These are phyloP conservation scores for Geum urbanum DNA, from an alignment of 306 rosid species.

Conservation along the genomic window DNA sequence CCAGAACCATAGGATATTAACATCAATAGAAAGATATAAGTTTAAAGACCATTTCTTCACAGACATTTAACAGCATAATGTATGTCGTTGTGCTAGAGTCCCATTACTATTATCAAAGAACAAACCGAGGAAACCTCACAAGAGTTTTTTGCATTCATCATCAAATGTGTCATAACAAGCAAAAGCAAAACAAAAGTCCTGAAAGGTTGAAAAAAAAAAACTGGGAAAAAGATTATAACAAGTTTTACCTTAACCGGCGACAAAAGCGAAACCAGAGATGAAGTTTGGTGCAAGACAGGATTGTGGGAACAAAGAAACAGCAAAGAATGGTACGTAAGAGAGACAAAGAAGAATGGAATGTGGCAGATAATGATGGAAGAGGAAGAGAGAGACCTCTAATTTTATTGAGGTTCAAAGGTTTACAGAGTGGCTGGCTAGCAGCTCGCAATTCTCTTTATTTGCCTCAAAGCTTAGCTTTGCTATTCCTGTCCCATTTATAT, in stretches of 20 bases:
- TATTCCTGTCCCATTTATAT: constrained; percentile 42
- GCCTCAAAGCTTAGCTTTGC: constrained; percentile 16
- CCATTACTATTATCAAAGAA: background rate
- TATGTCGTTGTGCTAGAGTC: background rate
- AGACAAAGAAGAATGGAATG: constrained; percentile 25
- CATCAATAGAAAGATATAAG: background rate
- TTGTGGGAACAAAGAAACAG: constrained; percentile 11
- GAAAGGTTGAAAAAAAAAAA: background rate
- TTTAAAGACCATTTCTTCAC: background rate
- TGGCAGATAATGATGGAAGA: constrained; percentile 36
- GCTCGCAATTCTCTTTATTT: constrained; percentile 9
- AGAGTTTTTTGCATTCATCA: background rate
- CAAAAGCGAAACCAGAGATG: constrained; percentile 21
- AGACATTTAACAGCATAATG: background rate
- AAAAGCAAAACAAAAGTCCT: background rate
- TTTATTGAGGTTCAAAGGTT: constrained; percentile 18
- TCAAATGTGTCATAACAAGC: background rate
- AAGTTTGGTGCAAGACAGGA: constrained; percentile 27
- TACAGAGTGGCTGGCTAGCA: constrained; percentile 33
- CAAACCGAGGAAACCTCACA: background rate
- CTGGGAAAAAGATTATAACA: background rate
- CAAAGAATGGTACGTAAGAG: constrained; percentile 22
- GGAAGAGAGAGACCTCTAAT: constrained; percentile 32
- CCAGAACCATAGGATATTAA: background rate
- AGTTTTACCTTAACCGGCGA: constrained; percentile 40